phyloP scores from a whole-genome alignment of 2,329 filamentous ascomycete species.

The Cladophialophora exuberans region DNA sequence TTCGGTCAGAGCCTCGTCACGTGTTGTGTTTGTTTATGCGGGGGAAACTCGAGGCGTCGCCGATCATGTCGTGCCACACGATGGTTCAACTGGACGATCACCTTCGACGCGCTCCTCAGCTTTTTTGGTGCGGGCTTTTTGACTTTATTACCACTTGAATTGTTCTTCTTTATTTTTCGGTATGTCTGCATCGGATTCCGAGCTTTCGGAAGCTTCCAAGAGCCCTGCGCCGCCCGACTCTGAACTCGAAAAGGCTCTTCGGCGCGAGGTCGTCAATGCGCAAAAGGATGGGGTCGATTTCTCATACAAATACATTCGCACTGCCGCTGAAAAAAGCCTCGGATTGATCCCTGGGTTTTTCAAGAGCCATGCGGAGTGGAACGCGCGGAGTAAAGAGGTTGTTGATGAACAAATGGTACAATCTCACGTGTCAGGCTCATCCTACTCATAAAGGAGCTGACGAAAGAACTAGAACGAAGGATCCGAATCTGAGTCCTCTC shows the following conservation, averaged over 20 bases:
- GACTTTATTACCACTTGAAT: neutral
- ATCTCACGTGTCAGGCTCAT: constrained; percentile 6
- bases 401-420: constrained; percentile 58
- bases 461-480: constrained; percentile 37
- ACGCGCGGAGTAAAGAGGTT: constrained; percentile 55
- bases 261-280: constrained; percentile 40
- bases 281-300: constrained; percentile 52
- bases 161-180: neutral
- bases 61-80: neutral
- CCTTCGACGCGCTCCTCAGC: neutral
- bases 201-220: constrained; percentile 34
- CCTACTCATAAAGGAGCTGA: constrained; percentile 6
- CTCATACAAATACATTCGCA: constrained; percentile 61
- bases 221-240: constrained; percentile 38
- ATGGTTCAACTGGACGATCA: neutral
- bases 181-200: constrained; percentile 35
- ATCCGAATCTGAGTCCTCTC: constrained; percentile 32
- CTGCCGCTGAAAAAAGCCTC: constrained; percentile 55
- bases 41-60: constrained; percentile 2
- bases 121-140: too few relatives aligned
- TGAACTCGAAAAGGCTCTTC: constrained; percentile 43
- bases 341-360: constrained; percentile 59
- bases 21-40: constrained; percentile 6
- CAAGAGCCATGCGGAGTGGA: constrained; percentile 59
- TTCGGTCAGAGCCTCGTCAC: neutral